Conservation (phyloP, 257 asterid genomes). For the Solanum ossicruentum region DNA sequence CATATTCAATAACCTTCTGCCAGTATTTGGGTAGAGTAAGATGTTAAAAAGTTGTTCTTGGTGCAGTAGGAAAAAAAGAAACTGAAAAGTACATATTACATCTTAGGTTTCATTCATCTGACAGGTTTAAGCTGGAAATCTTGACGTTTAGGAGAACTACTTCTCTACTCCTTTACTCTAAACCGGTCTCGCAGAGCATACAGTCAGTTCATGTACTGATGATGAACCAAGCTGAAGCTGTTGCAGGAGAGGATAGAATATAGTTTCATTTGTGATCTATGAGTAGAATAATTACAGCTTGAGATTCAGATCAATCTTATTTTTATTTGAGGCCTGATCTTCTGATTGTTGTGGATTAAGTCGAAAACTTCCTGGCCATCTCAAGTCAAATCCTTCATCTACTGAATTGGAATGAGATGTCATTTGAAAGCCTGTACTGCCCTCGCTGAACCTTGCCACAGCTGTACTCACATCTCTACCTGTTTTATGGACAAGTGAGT, state of each 20-base stretch:
- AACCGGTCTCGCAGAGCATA: not conserved
- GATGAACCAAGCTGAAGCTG: not conserved
- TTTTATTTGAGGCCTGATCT: constrained; percentile 29
- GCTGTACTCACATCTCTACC: constrained; percentile 25
- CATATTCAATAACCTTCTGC: not conserved
- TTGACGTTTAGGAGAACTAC: not conserved
- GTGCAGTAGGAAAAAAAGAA: not conserved
- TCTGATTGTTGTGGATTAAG: constrained; percentile 27
- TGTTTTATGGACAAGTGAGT: constrained; percentile 55
- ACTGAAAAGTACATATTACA: not conserved
- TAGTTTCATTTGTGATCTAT: not conserved
- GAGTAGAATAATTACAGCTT: constrained; percentile 31
- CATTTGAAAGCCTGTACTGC: constrained; percentile 25
- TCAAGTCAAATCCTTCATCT: constrained; percentile 26
- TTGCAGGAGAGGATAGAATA: not conserved
- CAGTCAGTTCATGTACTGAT: not conserved
- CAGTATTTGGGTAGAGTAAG: not conserved
- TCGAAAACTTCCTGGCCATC: constrained; percentile 93
- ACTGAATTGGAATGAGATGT: constrained; percentile 17
- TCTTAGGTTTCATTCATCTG: not conserved
- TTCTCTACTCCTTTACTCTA: not conserved
- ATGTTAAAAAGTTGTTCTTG: not conserved
- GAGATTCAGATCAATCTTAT: constrained; percentile 68
- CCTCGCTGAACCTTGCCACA: constrained; percentile 28
- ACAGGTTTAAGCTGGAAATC: not conserved